These are phyloP conservation scores for Monotropa hypopitys DNA, from an alignment of 179 eudicot genomes.

Conservation along the genomic window DNA sequence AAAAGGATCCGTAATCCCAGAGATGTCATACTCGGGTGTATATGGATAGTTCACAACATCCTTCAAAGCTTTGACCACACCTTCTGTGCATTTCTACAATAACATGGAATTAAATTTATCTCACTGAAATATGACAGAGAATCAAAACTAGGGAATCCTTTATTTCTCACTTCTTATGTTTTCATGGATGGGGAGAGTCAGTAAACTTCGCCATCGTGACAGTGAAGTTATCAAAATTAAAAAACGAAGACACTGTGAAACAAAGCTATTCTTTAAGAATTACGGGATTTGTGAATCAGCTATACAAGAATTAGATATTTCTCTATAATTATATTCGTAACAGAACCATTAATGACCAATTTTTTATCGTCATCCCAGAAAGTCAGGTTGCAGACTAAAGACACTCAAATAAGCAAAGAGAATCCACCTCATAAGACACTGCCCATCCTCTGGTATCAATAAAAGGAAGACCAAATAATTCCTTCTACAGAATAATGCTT, in stretches of 20 bases:
- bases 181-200: neutral
- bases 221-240: neutral
- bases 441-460: neutral
- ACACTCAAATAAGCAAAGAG: neutral
- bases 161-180: neutral
- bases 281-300: neutral
- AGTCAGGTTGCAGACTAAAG: neutral
- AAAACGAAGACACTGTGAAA: neutral
- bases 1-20: constrained; percentile 94
- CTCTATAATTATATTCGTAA: neutral
- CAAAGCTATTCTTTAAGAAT: neutral
- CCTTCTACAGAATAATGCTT: neutral
- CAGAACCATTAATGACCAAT: neutral
- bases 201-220: neutral
- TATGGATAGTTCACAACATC: constrained; percentile 85
- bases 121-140: neutral
- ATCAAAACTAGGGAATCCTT: neutral
- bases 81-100: constrained; percentile 78
- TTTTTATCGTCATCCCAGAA: neutral
- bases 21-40: constrained; percentile 87
- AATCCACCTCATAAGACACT: neutral
- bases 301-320: neutral
- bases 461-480: neutral
- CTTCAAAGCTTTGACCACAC: constrained; percentile 72
- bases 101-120: constrained; percentile 13